Percentiles rank a stretch among this genome's conserved stretches.
Conservation (phyloP, 345 rosid genomes). For the Zanthoxylum bungeanum region DNA sequence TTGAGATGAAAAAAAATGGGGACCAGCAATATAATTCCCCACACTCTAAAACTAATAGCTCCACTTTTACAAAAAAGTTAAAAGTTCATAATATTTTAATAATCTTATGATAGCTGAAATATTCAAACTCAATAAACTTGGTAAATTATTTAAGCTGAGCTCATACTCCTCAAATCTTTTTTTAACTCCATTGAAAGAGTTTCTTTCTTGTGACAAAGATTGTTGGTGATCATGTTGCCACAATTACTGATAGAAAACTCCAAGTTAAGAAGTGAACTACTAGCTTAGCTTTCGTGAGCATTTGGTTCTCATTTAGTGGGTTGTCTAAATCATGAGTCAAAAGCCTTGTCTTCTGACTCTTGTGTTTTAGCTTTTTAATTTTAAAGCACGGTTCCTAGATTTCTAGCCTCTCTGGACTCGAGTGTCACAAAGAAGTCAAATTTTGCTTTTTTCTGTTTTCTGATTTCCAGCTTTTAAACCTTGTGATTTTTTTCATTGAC, state of each 20-base stretch:
- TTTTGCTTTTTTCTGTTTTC: background rate
- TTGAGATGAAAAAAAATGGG: too few relatives aligned
- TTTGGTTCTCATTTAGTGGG: slow-evolving; percentile 11
- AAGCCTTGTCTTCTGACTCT: background rate
- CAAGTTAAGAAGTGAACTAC: background rate
- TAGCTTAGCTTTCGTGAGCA: slow-evolving; percentile 6
- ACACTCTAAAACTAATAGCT: slow-evolving; percentile 2
- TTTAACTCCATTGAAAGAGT: background rate
- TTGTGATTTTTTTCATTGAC: background rate
- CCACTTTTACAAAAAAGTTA: background rate
- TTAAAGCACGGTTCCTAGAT: background rate
- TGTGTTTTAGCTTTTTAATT: background rate
- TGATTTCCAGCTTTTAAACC: background rate
- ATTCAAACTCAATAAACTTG: background rate
- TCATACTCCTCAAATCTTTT: slow-evolving; percentile 12
- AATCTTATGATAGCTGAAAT: background rate
- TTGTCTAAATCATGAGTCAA: slow-evolving; percentile 1
- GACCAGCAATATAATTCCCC: too few relatives aligned
- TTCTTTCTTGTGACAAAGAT: slow-evolving; percentile 5
- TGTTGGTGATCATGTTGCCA: slow-evolving; percentile 13
- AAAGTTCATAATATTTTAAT: background rate
- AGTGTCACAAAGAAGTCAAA: background rate
- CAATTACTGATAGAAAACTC: background rate
- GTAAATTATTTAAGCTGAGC: slow-evolving; percentile 11
- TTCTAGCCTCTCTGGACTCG: background rate